Base-by-base conservation (phyloP, 1,139 yeast species). In the Candida albicans region DNA sequence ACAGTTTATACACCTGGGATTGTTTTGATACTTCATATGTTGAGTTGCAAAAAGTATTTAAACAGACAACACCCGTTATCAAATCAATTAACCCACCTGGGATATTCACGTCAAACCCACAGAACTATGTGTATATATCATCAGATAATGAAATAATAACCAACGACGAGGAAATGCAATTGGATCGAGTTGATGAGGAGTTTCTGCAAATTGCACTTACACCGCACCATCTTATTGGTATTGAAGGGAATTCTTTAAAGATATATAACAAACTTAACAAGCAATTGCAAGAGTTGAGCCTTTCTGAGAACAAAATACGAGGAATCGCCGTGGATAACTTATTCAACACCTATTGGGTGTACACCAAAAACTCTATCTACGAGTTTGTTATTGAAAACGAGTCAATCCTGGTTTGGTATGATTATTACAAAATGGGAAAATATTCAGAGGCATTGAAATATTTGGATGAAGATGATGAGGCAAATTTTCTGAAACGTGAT, bases 321-420 rank as follows among this genome's bases (percentile, higher is more conserved):
- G 93, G 93, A 0, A 60, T 86, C 2, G 64, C 80, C 2, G 76
- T 81, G 3, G 98, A 91, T 59, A 66, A 70, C 42, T 51, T 62
- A 3, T 67, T 70, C 22, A 61, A 69, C 7, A 65, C 65, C 31
- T 51, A 46, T 40, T 53, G 61, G 63, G 14, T 60, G 32, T 54
- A 51, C 52, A 45, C 60, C 27, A 42, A 42, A 32, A 41, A 49
- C 50, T 45, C 55, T 43, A 52, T 65, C 50, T 48, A 51, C 58
- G 61, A 95, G 58, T 64, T 95, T 8, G 73, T 87, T 3, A 69
- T 87, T 8, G 76, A 73, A 28, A 77, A 86, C 52, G 98, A 93
- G 59, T 73, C 82, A 6, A 68, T 75, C 5, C 84, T 87, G 22
- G 83, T 90, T 3, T 89, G 97, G 96, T 78, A 77, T 49, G 75